Conservation (phyloP, 2,329 filamentous ascomycete species). For the Pseudogymnoascus sp. region DNA sequence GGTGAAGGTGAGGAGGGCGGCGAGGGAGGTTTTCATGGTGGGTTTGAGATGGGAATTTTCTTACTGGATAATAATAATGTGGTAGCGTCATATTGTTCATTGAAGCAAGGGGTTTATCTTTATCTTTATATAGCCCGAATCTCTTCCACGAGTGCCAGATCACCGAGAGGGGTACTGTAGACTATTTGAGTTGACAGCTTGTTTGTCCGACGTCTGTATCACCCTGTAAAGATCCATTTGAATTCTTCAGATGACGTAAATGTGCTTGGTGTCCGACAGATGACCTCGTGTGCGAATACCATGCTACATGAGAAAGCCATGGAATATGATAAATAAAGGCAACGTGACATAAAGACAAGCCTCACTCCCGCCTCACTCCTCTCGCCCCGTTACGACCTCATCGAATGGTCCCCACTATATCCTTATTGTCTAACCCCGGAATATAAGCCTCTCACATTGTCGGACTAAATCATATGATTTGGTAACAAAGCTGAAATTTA, state of each 20-base stretch:
- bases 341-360: neutral
- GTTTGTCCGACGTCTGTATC: neutral
- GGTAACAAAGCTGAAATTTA: neutral
- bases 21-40: neutral
- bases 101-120: neutral
- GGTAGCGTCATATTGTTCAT: neutral
- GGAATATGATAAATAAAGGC: neutral
- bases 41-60: neutral
- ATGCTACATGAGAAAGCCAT: neutral
- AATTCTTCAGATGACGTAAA: neutral
- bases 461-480: neutral
- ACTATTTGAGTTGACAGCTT: conserved; percentile 3
- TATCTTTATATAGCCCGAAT: neutral
- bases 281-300: neutral
- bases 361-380: neutral
- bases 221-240: neutral
- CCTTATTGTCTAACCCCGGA: neutral
- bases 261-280: neutral
- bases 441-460: neutral
- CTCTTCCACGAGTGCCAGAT: neutral
- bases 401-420: neutral
- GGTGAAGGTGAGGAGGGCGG: neutral
- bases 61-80: neutral
- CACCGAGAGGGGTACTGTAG: neutral
- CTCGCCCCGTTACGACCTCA: too few relatives aligned